These are phyloP conservation scores for Solanum peruvianum DNA, from an alignment of 257 asterid genomes.

Conservation along the genomic window DNA sequence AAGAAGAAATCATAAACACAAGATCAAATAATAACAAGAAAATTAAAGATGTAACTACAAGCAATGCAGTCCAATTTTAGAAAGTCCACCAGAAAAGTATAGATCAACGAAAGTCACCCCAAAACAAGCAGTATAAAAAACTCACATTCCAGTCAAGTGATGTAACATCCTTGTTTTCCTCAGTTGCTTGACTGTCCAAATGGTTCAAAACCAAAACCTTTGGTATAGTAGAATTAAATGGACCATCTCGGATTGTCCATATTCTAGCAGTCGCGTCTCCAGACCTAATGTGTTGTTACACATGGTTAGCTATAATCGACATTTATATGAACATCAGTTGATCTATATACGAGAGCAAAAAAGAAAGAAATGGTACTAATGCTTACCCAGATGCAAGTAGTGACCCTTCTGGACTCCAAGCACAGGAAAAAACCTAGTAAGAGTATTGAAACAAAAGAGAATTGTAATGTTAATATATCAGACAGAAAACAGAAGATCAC, in stretches of 20 bases:
- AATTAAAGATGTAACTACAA: neutral
- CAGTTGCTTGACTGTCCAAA: conserved; percentile 73
- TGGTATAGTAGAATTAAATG: conserved; percentile 46
- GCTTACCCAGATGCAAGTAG: conserved; percentile 96
- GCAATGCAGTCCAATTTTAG: neutral
- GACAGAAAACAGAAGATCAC: neutral
- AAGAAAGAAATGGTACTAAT: neutral
- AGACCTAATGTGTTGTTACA: conserved; percentile 19
- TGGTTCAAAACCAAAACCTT: conserved; percentile 64
- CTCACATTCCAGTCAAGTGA: conserved; percentile 98
- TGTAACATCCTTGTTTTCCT: conserved; percentile 91
- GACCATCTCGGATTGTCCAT: conserved; percentile 63
- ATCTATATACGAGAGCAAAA: neutral
- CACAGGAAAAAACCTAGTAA: conserved; percentile 89
- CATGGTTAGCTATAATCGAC: too few relatives aligned
- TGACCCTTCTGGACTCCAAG: conserved; percentile 86
- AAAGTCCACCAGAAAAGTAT: neutral
- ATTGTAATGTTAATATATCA: neutral
- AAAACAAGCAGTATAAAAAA: neutral
- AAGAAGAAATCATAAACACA: neutral
- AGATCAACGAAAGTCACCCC: neutral
- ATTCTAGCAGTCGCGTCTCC: conserved; percentile 97
- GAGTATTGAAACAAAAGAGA: conserved; percentile 1
- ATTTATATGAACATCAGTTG: neutral
- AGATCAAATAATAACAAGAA: neutral